Evolutionary conservation across 169 alveolate genomes (phyloP), one percentile per base, ranked within the genome.

Genomic region (Plasmodium vivax): DNA sequence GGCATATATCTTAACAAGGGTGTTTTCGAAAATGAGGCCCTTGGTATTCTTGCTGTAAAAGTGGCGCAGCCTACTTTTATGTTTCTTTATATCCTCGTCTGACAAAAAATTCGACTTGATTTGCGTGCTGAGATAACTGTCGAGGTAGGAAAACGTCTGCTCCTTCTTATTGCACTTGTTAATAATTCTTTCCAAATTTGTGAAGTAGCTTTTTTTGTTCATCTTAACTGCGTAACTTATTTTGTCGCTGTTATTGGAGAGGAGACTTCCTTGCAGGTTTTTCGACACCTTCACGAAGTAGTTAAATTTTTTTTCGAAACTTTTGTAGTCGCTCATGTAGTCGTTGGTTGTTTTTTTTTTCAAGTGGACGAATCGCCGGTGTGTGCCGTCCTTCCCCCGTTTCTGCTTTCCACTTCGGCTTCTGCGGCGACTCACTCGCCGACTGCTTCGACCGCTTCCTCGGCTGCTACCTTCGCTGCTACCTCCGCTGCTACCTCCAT

Each of bases 301-400:
- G 73, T 90, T 90, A 32, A 79, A 90, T 68, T 90, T 90, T 68
- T 90, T 62, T 90, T 90, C 94, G 82, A 90, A 90, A 56, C 47
- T 62, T 62, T 79, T 90, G 74, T 38, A 90, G 54, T 90, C 94
- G 68, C 83, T 80, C 27, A 90, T 0, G 82, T 80, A 81, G 27
- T 90, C 94, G 72, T 74, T 81, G 4, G 90, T 62, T 58, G 34
- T 79, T 43, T 90, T 90, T 80, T 80, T 73, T 41, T 45, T 81
- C 54, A 79, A 38, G 82, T 72, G 47, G 51, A 80, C 5, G 45
- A 32, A 36, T 79, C n/a, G 38, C 19, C 62, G 32, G 30, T 54
- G 14, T 47, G 62, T 80, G n/a, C 14, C 23, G 32, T 23, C 30
- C 62, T 30, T 83, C 2, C 32, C 36, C 32, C 62, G 58, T 54